Base-by-base conservation (phyloP, 106 monocot genomes). In the Alisma plantagoaquatica region DNA sequence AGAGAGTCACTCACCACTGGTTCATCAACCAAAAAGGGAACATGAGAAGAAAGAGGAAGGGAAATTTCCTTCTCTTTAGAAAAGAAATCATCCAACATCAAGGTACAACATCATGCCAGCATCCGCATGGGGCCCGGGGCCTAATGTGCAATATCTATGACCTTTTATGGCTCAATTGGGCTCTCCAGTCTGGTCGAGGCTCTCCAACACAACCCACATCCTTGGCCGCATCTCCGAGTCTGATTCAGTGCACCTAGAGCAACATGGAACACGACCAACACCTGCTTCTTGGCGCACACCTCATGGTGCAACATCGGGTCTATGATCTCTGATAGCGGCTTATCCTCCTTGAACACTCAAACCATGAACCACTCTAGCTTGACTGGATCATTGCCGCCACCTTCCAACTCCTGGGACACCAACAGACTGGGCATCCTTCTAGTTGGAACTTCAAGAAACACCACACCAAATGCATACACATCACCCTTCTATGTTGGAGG, bases 281-380 rank as follows among this genome's bases (percentile, higher is more conserved):
- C 92, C 74, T 92, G 79, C 53, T 74, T 76, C 76, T 92, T 92
- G 11, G 82, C 86, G 27, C 86, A 67, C 29, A 92, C 92, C 73
- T 92, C 86, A 38, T 76, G 73, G 11, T 82, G 67, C 30, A 92
- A 60, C n/a, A 72, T 23, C 2, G 86, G 86, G 57, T 92, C 92
- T 9, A 92, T 78, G 35, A 92, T 65, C 66, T 92, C 92, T 33
- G 86, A 86, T 25, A 92, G 58, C 3, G 92, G 82, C 56, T 73
- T 33, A 46, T 79, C 82, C 66, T 92, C 92, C 76, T 72, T 76
- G 53, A 92, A 92, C 17, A 82, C 82, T n/a, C 54, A 11, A 31
- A 82, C 64, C 41, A 92, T 82, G 52, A 73, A 82, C 4, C 57
- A 65, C 61, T 81, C 91, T 43, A 91, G 26, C 15, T 77, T 84